Evolutionary conservation across 2,329 filamentous ascomycete genomes (phyloP), one percentile per base, ranked within the genome.

Genomic region (Monosporascus sp.): DNA sequence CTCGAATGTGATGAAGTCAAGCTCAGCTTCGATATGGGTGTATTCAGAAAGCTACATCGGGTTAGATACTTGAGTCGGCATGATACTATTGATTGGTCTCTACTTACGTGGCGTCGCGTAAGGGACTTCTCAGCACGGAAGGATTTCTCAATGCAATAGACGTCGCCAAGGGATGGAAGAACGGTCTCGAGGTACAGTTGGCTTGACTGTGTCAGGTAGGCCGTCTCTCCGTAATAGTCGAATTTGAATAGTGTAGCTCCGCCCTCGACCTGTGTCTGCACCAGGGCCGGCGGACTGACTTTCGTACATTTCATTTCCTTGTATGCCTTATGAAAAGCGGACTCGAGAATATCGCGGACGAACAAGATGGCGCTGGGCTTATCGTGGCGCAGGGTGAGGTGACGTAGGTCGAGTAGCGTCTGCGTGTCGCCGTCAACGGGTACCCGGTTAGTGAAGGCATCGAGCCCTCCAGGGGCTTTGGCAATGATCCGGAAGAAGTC

Each of bases 151-250:
- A 99, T 93, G 70, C 93, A 97, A 81, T 95, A 99, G 51, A 97
- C 91, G 69, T 97, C 90, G 63, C 94, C 94, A 65, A 97, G 80
- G 50, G 88, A 90, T 11, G 93, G 91, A 35, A 99, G 78, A 60
- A 87, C 91, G 35, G 94, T 99, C 79, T 99, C 94, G 55, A 99
- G 88, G 74, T 99, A 99, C 51, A 99, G 84, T 74, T 99, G 94
- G 37, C 90, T 96, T 3, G 92, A 97, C 75, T 99, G 94, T 4
- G 94, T 97, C 58, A 99, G 84, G 77, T 92, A 99, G 55, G 94
- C 89, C 63, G 87, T 82, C 73, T 97, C 89, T 63, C 86, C 87
- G 74, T 96, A 97, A 79, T 94, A 95, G 67, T 88, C 80, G 65
- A 96, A 88, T 56, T 84, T 85, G 81, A 97, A 97, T 38, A 97